A percentile compares a stretch with the other conserved stretches of the same genome.
Evolutionary conservation across 2,329 filamentous ascomycete genomes (phyloP).

Genomic region (Exophiala xenobiotica): DNA sequence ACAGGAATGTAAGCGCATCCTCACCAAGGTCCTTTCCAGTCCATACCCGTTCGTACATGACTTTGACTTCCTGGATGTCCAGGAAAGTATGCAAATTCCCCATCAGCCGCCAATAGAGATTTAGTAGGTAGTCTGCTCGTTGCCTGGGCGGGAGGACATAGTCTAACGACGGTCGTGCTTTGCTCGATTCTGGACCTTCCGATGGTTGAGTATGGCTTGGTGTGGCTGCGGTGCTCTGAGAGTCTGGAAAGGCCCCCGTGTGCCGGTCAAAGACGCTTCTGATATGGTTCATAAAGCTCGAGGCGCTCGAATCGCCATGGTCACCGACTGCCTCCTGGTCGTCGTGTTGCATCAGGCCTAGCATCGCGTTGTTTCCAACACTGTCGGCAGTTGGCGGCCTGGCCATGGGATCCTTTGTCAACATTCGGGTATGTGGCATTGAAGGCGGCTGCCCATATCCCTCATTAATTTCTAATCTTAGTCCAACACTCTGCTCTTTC

Average conservation of each 20-base stretch:
- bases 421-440: not conserved
- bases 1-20: conserved; percentile 46
- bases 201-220: not conserved
- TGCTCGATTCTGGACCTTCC: no score
- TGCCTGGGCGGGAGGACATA: conserved; percentile 16
- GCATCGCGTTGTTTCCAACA: conserved; percentile 10
- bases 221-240: not conserved
- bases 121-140: conserved; percentile 10
- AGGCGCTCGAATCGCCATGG: conserved; percentile 10
- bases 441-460: not conserved
- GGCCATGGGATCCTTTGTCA: not conserved
- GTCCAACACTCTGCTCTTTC: no score
- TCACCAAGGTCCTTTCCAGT: conserved; percentile 12
- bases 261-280: conserved; percentile 12
- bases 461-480: no score
- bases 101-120: conserved; percentile 11
- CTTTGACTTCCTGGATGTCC: conserved; percentile 39
- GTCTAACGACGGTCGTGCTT: conserved; percentile 7
- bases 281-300: conserved; percentile 21
- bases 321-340: not conserved
- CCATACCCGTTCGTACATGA: conserved; percentile 40
- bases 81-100: conserved; percentile 12
- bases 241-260: not conserved
- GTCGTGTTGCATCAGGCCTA: conserved; percentile 13
- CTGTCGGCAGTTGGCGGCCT: no score